These are phyloP conservation scores for Magnolia sinica DNA, from an alignment of 164 flowering plant genomes.

Conservation along the genomic window DNA sequence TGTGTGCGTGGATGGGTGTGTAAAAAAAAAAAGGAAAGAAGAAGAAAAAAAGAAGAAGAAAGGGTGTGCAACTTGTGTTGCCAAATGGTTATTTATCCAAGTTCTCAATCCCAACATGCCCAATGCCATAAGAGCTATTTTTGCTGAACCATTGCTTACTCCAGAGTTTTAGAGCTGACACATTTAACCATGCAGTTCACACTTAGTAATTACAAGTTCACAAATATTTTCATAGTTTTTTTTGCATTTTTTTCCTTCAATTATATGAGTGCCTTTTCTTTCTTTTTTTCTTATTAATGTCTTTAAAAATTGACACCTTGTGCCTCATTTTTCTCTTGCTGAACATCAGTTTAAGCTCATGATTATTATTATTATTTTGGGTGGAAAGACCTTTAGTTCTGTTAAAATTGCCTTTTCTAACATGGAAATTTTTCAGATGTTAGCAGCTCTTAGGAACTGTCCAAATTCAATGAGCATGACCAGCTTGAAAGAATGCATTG, in stretches of 20 bases:
- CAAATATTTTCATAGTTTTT: not conserved
- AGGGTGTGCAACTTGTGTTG: no score
- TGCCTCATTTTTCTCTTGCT: not conserved
- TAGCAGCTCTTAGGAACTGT: constrained; percentile 64
- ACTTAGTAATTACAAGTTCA: not conserved
- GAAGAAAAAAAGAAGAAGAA: no score
- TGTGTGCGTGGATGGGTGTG: no score
- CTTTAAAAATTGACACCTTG: not conserved
- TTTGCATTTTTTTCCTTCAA: not conserved
- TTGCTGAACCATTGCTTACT: not conserved
- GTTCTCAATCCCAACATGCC: no score
- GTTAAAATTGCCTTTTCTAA: constrained; percentile 5
- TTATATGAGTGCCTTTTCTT: not conserved
- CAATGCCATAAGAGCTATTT: not conserved
- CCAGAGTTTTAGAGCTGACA: not conserved
- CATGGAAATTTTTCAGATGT: constrained; percentile 56
- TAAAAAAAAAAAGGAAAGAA: no score
- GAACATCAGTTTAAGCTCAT: not conserved
- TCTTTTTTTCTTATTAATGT: not conserved
- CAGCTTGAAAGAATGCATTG: constrained; percentile 73
- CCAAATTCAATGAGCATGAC: constrained; percentile 73
- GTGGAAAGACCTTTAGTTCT: not conserved
- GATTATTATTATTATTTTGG: no score
- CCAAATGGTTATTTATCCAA: no score
- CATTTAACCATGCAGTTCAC: not conserved